Evolutionary conservation across 345 rosid species (phyloP).

Genomic region (Lepidium africanum): DNA sequence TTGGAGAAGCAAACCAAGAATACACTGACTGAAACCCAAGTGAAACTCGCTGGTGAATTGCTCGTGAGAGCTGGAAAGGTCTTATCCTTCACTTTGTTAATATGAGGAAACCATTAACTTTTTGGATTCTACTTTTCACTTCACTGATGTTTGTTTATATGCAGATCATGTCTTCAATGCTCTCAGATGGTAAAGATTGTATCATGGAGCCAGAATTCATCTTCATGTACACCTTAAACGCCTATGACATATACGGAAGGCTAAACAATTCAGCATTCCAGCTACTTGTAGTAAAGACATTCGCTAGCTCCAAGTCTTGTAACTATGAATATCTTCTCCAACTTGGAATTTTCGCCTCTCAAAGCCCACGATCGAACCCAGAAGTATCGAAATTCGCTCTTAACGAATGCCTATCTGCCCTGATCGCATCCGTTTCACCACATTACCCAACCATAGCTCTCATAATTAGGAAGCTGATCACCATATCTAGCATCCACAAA

Average conservation of each 20-base stretch:
- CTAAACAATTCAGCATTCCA: constrained; percentile 45
- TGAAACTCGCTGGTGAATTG: constrained; percentile 57
- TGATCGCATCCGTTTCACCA: constrained; percentile 62
- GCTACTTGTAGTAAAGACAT: constrained; percentile 50
- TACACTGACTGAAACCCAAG: constrained; percentile 43
- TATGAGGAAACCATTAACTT: not conserved
- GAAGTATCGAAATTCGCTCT: constrained; percentile 73
- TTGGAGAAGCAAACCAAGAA: constrained; percentile 53
- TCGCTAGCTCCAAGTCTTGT: constrained; percentile 67
- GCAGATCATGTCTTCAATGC: constrained; percentile 23
- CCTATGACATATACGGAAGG: constrained; percentile 66
- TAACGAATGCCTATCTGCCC: constrained; percentile 57
- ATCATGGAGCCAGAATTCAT: constrained; percentile 47
- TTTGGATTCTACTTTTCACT: not conserved
- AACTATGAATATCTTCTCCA: constrained; percentile 60
- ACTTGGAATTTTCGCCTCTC: constrained; percentile 66
- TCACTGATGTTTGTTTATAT: constrained; percentile 4
- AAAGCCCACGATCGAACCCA: constrained; percentile 52
- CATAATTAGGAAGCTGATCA: constrained; percentile 55
- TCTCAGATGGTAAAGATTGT: constrained; percentile 34
- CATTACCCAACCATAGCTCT: constrained; percentile 61
- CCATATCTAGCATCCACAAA: constrained; percentile 57
- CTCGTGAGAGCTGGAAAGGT: constrained; percentile 87
- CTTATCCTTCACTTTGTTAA: not conserved
- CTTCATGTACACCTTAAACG: constrained; percentile 63